A percentile compares a stretch with the other conserved stretches of the same genome.
phyloP scores from a whole-genome alignment of 306 rosid species.

The Sindora glabra region DNA sequence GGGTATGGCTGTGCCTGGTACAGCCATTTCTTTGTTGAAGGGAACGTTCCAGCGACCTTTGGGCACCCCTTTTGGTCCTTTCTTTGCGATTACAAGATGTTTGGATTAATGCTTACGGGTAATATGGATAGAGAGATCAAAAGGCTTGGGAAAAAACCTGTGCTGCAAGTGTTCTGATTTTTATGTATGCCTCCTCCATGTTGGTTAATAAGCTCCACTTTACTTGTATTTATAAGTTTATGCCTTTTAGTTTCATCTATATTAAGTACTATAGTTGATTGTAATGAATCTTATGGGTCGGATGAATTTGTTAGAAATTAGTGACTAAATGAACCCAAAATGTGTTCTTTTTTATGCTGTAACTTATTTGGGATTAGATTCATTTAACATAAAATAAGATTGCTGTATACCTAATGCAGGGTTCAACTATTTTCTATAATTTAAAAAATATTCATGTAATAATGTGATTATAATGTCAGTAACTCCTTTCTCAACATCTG shows the following conservation, averaged over 20 bases:
- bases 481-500: no score
- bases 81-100: slow-evolving; percentile 85
- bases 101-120: slow-evolving; percentile 86
- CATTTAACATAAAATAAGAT: not conserved
- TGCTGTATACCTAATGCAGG: not conserved
- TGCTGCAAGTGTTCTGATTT: slow-evolving; percentile 55
- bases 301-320: no score
- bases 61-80: slow-evolving; percentile 96
- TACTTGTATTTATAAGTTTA: no score
- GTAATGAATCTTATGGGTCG: no score
- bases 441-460: no score
- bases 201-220: slow-evolving; percentile 16
- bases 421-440: no score
- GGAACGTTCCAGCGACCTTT: slow-evolving; percentile 76
- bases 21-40: slow-evolving; percentile 88
- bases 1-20: slow-evolving; percentile 97
- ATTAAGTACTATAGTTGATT: no score
- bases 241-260: no score
- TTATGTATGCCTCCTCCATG: not conserved
- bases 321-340: no score
- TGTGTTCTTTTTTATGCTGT: no score
- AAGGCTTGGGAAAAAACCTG: slow-evolving; percentile 95
- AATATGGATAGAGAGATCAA: slow-evolving; percentile 95
- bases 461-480: no score
- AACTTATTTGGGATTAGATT: slow-evolving; percentile 10